phyloP scores from a whole-genome alignment of 345 rosid genomes.

The Carallia pectinifolia region DNA sequence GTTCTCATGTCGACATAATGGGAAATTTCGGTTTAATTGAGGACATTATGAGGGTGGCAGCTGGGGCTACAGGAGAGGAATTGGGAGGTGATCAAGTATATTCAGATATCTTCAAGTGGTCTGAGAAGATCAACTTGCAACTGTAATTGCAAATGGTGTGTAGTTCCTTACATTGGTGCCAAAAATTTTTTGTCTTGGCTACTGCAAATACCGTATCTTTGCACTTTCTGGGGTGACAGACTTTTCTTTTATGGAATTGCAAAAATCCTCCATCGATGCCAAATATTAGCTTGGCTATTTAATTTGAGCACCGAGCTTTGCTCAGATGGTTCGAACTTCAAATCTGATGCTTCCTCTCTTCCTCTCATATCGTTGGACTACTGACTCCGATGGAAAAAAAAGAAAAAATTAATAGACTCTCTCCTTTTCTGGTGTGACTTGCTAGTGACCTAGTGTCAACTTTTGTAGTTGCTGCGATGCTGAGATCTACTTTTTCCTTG shows the following conservation, averaged over 20 bases:
- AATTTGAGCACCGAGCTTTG: too few species aligned
- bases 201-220: too few species aligned
- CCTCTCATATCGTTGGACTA: too few species aligned
- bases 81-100: conserved; percentile 81
- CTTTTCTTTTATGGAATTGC: not conserved
- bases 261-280: not conserved
- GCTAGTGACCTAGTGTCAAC: not conserved
- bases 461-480: not conserved
- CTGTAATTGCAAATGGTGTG: conserved; percentile 32
- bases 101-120: conserved; percentile 83
- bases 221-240: too few species aligned
- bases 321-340: too few species aligned
- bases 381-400: too few species aligned
- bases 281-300: too few species aligned
- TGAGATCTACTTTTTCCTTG: not conserved
- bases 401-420: not conserved
- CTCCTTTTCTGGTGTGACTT: not conserved
- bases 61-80: conserved; percentile 78
- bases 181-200: too few species aligned
- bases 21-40: conserved; percentile 94
- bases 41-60: conserved; percentile 78
- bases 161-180: not conserved
- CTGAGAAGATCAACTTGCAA: conserved; percentile 63
- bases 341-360: too few species aligned
- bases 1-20: conserved; percentile 92